Percentiles rank a stretch among this genome's conserved stretches.
These are phyloP conservation scores for Fraxinus dipetala DNA, from an alignment of 305 asterid species.

Conservation along the genomic window DNA sequence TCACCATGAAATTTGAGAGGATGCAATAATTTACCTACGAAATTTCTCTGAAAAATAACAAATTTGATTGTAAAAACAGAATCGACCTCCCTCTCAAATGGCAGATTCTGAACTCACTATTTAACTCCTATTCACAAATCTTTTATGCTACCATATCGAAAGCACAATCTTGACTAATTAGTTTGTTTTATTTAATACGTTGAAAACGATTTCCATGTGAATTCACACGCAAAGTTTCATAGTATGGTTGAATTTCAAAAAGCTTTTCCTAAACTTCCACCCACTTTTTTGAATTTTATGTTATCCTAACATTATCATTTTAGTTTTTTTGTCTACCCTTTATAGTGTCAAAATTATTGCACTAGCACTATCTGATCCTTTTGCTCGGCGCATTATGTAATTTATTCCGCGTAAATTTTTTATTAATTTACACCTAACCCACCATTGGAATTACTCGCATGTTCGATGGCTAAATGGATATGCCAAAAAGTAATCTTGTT, in stretches of 20 bases:
- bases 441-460: neutral
- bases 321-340: neutral
- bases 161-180: too few relatives aligned
- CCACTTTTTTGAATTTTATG: neutral
- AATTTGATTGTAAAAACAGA: neutral
- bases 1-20: neutral
- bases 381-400: neutral
- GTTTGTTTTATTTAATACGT: too few relatives aligned
- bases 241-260: neutral
- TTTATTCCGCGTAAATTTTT: neutral
- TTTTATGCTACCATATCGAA: neutral
- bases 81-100: neutral
- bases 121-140: neutral
- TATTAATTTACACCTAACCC: neutral
- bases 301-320: neutral
- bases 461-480: neutral
- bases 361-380: neutral
- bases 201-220: neutral
- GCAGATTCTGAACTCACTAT: neutral
- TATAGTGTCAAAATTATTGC: neutral
- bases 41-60: too few relatives aligned
- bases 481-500: neutral
- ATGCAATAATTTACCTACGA: too few relatives aligned
- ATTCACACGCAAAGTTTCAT: neutral
- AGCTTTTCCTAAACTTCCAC: neutral